Conservation (phyloP, 257 asterid species). For the Solanum chilense region DNA sequence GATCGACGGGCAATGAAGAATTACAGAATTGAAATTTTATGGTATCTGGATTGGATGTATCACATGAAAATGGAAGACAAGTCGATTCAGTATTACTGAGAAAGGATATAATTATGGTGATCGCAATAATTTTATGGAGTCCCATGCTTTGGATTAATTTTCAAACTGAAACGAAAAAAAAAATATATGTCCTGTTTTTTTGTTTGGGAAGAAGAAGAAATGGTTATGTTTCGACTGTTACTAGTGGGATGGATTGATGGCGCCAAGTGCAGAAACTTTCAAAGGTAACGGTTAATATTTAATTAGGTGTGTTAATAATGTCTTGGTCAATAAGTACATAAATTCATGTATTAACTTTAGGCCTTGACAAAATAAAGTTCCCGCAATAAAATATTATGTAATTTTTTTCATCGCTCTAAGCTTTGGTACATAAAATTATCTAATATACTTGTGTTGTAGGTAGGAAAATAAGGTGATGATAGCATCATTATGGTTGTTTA, state of each 20-base stretch:
- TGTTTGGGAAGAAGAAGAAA: not conserved
- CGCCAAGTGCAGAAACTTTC: not conserved
- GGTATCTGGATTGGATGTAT: constrained; percentile 25
- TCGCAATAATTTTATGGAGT: not conserved
- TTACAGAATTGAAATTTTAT: constrained; percentile 38
- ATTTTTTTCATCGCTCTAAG: no score
- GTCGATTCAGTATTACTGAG: not conserved
- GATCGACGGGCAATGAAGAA: constrained; percentile 8
- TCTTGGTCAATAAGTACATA: no score
- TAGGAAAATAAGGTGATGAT: no score
- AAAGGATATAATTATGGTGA: not conserved
- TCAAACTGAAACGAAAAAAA: not conserved
- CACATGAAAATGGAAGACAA: constrained; percentile 50
- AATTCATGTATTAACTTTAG: no score
- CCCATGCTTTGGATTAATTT: not conserved
- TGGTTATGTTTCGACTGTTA: not conserved
- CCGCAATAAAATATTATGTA: no score
- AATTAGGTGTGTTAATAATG: not conserved
- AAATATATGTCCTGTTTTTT: not conserved
- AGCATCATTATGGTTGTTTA: not conserved
- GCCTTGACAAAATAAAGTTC: no score
- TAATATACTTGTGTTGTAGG: no score
- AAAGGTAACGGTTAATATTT: not conserved
- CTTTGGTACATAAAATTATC: no score
- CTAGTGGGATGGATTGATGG: not conserved